A percentile compares a stretch with the other conserved stretches of the same genome.
These are phyloP conservation scores for Hyaloperonospora arabidopsidis DNA, from an alignment of 352 stramenopile species.

Conservation along the genomic window DNA sequence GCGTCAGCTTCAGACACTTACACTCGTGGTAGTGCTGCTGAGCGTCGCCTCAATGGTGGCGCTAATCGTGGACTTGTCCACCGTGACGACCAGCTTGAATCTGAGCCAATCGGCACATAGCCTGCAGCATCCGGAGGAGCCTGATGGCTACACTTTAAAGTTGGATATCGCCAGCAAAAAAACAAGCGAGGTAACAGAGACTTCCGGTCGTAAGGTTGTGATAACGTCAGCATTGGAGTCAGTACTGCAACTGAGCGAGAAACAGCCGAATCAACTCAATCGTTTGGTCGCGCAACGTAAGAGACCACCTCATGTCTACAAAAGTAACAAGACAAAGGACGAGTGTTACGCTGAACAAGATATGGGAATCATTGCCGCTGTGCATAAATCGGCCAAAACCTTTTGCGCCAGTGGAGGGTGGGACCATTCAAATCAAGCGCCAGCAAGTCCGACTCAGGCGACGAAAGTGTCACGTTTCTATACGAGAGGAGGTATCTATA, in stretches of 20 bases:
- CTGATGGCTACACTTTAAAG: too few species aligned
- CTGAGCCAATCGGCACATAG: conserved; percentile 11
- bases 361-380: conserved; percentile 24
- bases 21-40: conserved; percentile 10
- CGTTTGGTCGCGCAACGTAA: conserved; percentile 14
- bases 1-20: conserved; percentile 5
- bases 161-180: too few species aligned
- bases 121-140: neutral
- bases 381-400: conserved; percentile 14
- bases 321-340: conserved; percentile 9
- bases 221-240: too few species aligned
- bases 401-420: conserved; percentile 25
- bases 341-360: conserved; percentile 32
- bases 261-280: conserved; percentile 4
- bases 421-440: conserved; percentile 4
- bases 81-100: neutral
- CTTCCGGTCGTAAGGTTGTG: too few species aligned
- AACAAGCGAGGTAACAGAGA: conserved; percentile 5
- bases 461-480: conserved; percentile 32
- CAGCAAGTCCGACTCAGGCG: conserved; percentile 10
- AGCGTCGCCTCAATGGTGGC: conserved; percentile 9
- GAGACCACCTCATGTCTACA: conserved; percentile 19
- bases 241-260: too few species aligned
- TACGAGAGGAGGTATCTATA: conserved; percentile 21
- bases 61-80: conserved; percentile 11